These are phyloP conservation scores for Escallonia herrerae DNA, from an alignment of 129 eudicot species.

Conservation along the genomic window DNA sequence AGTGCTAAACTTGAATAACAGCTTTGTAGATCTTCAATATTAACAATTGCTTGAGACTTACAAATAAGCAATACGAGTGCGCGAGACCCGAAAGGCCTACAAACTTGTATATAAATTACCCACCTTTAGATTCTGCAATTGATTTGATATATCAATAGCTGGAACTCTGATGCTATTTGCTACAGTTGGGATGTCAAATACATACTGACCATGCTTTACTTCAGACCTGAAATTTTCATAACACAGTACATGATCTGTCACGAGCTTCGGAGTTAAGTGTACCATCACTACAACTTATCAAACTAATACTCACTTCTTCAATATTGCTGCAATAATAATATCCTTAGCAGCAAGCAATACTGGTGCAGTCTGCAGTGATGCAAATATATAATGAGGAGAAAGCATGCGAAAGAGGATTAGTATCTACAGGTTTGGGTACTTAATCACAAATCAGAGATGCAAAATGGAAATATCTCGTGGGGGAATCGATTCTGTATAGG, in stretches of 20 bases:
- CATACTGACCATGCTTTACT: slow-evolving; percentile 71
- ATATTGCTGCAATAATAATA: slow-evolving; percentile 53
- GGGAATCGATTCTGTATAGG: background rate
- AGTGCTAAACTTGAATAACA: too few species aligned
- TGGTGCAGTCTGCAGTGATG: slow-evolving; percentile 75
- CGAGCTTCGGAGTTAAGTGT: background rate
- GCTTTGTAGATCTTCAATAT: too few species aligned
- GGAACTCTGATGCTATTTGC: slow-evolving; percentile 52
- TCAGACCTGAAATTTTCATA: slow-evolving; percentile 55
- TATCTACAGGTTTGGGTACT: too few species aligned
- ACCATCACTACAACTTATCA: slow-evolving; percentile 4
- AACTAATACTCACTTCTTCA: slow-evolving; percentile 63
- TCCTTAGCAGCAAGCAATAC: slow-evolving; percentile 58
- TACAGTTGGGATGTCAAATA: slow-evolving; percentile 79
- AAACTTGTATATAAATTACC: slow-evolving; percentile 7
- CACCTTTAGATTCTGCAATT: slow-evolving; percentile 72
- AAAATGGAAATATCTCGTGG: slow-evolving; percentile 2
- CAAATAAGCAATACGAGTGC: too few species aligned
- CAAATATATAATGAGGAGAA: background rate
- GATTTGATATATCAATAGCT: slow-evolving; percentile 43
- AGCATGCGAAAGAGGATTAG: too few species aligned
- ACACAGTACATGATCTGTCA: background rate
- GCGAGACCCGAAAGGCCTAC: too few species aligned
- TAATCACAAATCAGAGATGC: too few species aligned
- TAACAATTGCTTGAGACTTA: too few species aligned